A percentile compares a stretch with the other conserved stretches of the same genome.
phyloP scores from a whole-genome alignment of 129 eudicot genomes.

The Arctium lappa region DNA sequence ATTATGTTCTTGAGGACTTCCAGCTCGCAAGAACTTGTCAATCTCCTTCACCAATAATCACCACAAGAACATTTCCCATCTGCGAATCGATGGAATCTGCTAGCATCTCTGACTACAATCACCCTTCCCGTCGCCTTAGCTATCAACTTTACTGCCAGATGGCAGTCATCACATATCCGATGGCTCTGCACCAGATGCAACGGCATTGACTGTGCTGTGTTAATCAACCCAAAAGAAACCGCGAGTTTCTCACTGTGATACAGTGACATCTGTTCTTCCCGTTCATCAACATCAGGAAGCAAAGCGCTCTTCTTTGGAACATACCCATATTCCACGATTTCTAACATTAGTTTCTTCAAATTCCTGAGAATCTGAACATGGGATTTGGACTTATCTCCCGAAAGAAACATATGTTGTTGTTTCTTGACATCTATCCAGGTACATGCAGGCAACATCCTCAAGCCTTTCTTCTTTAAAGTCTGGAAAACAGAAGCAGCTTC shows the following conservation, averaged over 20 bases:
- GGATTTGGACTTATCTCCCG: slow-evolving; percentile 53
- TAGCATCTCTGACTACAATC: slow-evolving; percentile 74
- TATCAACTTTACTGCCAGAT: slow-evolving; percentile 56
- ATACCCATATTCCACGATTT: slow-evolving; percentile 58
- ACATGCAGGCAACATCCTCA: slow-evolving; percentile 62
- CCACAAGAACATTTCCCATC: slow-evolving; percentile 83
- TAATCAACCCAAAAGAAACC: slow-evolving; percentile 65
- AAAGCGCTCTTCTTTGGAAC: slow-evolving; percentile 43
- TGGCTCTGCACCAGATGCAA: slow-evolving; percentile 86
- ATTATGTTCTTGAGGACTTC: neutral
- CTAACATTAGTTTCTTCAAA: slow-evolving; percentile 48
- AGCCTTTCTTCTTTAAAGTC: slow-evolving; percentile 61
- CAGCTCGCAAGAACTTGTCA: slow-evolving; percentile 1
- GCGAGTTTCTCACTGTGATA: slow-evolving; percentile 87
- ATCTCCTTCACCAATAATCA: slow-evolving; percentile 75
- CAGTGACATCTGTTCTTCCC: slow-evolving; percentile 43
- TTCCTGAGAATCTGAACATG: slow-evolving; percentile 46
- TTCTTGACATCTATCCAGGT: slow-evolving; percentile 90
- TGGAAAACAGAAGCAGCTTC: slow-evolving; percentile 72
- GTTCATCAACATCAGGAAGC: slow-evolving; percentile 89
- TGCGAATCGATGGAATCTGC: slow-evolving; percentile 76
- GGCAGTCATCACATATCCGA: slow-evolving; percentile 82
- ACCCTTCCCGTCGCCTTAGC: slow-evolving; percentile 50
- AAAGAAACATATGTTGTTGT: slow-evolving; percentile 46
- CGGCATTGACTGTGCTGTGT: slow-evolving; percentile 42